Conservation (phyloP, 2,329 filamentous ascomycete genomes). For the Aspergillus sp. region DNA sequence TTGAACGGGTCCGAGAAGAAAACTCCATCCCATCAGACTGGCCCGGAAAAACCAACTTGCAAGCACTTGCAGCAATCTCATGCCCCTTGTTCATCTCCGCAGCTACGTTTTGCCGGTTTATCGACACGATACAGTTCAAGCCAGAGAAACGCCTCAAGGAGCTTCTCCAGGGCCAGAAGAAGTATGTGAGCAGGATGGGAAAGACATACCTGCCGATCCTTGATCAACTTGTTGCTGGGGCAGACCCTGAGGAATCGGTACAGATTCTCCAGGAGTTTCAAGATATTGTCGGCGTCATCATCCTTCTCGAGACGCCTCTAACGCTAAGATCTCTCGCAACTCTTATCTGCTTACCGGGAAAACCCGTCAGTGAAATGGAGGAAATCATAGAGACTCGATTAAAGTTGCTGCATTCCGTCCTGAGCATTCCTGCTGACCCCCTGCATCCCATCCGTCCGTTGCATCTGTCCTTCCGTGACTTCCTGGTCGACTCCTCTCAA, state of each 20-base stretch:
- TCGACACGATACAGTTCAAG: too few species aligned
- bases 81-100: too few species aligned
- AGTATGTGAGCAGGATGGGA: too few species aligned
- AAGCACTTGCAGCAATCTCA: too few species aligned
- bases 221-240: too few species aligned
- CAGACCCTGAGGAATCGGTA: not conserved
- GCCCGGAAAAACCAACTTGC: too few species aligned
- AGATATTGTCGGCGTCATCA: constrained; percentile 29
- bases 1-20: too few species aligned
- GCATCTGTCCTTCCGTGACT: constrained; percentile 38
- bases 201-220: too few species aligned
- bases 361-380: not conserved
- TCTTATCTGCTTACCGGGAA: not conserved
- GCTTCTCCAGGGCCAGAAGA: too few species aligned
- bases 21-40: too few species aligned
- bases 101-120: too few species aligned
- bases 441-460: constrained; percentile 23
- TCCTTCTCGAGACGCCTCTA: constrained; percentile 29
- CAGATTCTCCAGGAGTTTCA: constrained; percentile 17
- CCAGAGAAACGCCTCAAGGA: too few species aligned
- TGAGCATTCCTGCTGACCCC: constrained; percentile 20
- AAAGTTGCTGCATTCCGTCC: constrained; percentile 25
- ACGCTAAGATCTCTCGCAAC: constrained; percentile 21
- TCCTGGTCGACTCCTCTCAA: constrained; percentile 33
- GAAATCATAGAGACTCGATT: constrained; percentile 18